Percentiles rank a stretch among this genome's conserved stretches.
Evolutionary conservation across 2,329 filamentous ascomycete genomes (phyloP).

Genomic region (Epichloe hybrida): DNA sequence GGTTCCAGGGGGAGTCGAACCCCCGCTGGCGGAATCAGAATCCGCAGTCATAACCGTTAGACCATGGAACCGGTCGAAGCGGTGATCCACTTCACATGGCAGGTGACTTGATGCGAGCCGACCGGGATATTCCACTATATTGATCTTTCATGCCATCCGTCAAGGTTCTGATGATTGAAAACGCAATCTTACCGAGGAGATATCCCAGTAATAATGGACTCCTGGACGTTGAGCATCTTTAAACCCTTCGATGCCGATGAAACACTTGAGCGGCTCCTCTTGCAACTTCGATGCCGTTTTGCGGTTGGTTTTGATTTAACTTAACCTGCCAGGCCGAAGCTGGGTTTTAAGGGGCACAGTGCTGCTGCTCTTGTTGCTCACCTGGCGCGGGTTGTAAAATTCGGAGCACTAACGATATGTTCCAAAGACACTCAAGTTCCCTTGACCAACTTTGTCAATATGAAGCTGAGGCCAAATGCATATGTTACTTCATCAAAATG

Average conservation of each 20-base stretch:
- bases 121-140: background rate
- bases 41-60: constrained; percentile 26
- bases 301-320: background rate
- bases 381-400: too few relatives aligned
- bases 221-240: background rate
- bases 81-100: constrained; percentile 15
- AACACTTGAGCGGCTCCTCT: background rate
- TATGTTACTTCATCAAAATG: too few relatives aligned
- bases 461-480: too few relatives aligned
- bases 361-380: too few relatives aligned
- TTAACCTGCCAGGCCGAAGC: too few relatives aligned
- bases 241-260: background rate
- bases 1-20: constrained; percentile 24
- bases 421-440: too few relatives aligned
- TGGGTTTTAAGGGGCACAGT: too few relatives aligned
- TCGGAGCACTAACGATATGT: too few relatives aligned
- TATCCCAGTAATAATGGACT: too few relatives aligned
- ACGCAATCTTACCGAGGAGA: too few relatives aligned
- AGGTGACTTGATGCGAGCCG: constrained; percentile 1
- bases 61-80: constrained; percentile 19
- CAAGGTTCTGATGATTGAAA: too few relatives aligned
- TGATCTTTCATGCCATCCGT: background rate
- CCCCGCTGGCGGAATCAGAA: constrained; percentile 24
- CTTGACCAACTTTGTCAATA: too few relatives aligned
- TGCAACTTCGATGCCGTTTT: background rate